Base-by-base conservation (phyloP, 371 early-diverging fungal species). In the Mucor indicus region DNA sequence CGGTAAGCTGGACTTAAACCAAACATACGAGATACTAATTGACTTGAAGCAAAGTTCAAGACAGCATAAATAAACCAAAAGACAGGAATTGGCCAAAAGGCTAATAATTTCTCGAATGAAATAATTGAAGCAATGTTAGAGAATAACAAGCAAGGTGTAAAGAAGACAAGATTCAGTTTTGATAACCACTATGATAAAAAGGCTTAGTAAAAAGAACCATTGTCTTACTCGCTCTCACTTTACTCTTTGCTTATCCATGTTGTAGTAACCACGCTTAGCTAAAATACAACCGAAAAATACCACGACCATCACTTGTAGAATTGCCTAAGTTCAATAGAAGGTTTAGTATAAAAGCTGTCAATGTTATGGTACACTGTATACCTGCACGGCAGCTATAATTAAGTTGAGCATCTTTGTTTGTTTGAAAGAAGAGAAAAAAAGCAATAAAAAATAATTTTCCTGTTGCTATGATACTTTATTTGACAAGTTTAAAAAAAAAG, bases 61-160 rank as follows among this genome's bases (percentile, higher is more conserved):
- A 42, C 8, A 29, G 42, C 37, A 53, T 81, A 85, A 10, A 76
- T 32, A 24, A 74, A 37, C 42, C 76, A 86, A 54, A 85, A 86
- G 3, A 72, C 62, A 2, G 87, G 86, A 43, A 85, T 81, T 35
- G 86, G 86, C 89, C 89, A 89, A 41, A 77, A 80, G 20, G 80
- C 81, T 17, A 81, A 44, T 46, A 87, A 64, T 29, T 79, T 76
- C 30, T 62, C 71, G 44, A 81, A 71, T 23, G 72, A 78, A 31
- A 86, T 77, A 8, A 72, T 74, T 21, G 84, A 80, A 4, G 76
- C 82, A 56, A 81, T 83, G 39, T 81, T 85, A 29, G 81, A 75
- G 41, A 84, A 85, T 30, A 85, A 62, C 15, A 85, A 62, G 46
- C 85, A 83, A 1, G 84, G 85, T 29, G 85, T 86, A 64, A 85